phyloP scores from a whole-genome alignment of 352 stramenopile species.

The Blastocystis sp. region DNA sequence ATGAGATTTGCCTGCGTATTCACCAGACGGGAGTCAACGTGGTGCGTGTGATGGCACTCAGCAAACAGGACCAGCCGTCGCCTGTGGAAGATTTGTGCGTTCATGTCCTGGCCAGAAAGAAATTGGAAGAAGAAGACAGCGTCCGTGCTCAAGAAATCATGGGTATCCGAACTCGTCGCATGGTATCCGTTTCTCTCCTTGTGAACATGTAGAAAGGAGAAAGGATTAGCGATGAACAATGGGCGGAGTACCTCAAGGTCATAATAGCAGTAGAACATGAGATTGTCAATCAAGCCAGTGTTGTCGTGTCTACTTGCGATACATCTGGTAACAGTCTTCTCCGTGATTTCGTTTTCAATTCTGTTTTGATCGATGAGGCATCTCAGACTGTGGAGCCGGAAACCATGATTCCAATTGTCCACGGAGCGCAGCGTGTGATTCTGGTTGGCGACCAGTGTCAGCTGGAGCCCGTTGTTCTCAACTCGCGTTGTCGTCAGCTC shows the following conservation, averaged over 20 bases:
- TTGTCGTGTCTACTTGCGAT: slow-evolving; percentile 98
- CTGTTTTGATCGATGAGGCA: slow-evolving; percentile 98
- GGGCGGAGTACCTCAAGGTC: neutral
- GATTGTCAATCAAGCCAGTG: slow-evolving; percentile 89
- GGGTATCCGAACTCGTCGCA: neutral
- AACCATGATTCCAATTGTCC: slow-evolving; percentile 92
- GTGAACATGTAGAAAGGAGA: slow-evolving; percentile 3
- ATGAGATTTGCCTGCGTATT: slow-evolving; percentile 95
- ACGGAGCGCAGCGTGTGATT: slow-evolving; percentile 93
- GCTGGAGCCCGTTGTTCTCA: slow-evolving; percentile 87
- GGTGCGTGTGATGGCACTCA: slow-evolving; percentile 91
- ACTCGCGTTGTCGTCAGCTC: slow-evolving; percentile 54
- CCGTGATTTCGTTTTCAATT: slow-evolving; percentile 90
- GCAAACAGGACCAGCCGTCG: slow-evolving; percentile 76
- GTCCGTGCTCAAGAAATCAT: neutral
- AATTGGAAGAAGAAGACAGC: neutral
- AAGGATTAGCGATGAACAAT: neutral
- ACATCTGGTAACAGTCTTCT: slow-evolving; percentile 87
- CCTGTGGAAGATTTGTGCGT: slow-evolving; percentile 86
- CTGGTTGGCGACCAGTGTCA: slow-evolving; percentile 98
- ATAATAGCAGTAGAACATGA: slow-evolving; percentile 66
- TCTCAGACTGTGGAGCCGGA: slow-evolving; percentile 97
- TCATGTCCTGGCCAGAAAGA: neutral
- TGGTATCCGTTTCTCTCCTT: neutral
- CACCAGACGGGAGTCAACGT: slow-evolving; percentile 89